Conservation (phyloP, 345 rosid genomes). For the Anastatica hierochuntica region DNA sequence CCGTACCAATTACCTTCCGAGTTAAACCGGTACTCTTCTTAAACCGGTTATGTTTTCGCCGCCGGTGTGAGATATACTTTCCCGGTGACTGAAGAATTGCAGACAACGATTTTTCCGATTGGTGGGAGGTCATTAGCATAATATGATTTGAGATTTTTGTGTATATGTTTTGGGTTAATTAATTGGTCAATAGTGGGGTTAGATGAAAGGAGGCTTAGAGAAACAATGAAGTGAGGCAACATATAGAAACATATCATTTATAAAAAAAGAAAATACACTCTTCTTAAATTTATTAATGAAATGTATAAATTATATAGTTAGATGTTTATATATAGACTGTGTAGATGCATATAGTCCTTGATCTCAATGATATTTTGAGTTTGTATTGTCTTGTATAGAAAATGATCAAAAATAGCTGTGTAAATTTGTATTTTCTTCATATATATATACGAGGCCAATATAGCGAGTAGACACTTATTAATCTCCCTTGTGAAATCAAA, state of each 20-base stretch:
- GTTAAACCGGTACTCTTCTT: conserved; percentile 66
- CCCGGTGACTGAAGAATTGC: too few relatives aligned
- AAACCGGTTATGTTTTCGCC: background rate
- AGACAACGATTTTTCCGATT: too few relatives aligned
- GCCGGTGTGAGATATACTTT: too few relatives aligned
- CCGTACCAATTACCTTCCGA: conserved; percentile 57
- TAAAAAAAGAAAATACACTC: background rate
- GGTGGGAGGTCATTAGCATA: too few relatives aligned
- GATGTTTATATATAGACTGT: background rate
- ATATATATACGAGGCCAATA: too few relatives aligned
- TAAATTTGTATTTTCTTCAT: too few relatives aligned
- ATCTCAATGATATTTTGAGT: background rate
- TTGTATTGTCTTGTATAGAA: background rate
- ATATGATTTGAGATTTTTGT: conserved; percentile 3
- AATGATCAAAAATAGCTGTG: background rate
- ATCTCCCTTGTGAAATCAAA: too few relatives aligned
- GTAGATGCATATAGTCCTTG: background rate
- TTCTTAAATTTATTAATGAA: conserved; percentile 5
- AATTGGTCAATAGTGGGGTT: conserved; percentile 6
- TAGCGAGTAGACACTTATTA: too few relatives aligned
- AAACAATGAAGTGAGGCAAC: too few relatives aligned
- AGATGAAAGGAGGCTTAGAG: background rate
- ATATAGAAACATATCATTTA: background rate
- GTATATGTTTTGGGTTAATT: conserved; percentile 20
- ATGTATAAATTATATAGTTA: background rate